Percentiles rank a stretch among this genome's conserved stretches.
These are phyloP conservation scores for Microglena sp. DNA, from an alignment of 139 green algal species.

Conservation along the genomic window DNA sequence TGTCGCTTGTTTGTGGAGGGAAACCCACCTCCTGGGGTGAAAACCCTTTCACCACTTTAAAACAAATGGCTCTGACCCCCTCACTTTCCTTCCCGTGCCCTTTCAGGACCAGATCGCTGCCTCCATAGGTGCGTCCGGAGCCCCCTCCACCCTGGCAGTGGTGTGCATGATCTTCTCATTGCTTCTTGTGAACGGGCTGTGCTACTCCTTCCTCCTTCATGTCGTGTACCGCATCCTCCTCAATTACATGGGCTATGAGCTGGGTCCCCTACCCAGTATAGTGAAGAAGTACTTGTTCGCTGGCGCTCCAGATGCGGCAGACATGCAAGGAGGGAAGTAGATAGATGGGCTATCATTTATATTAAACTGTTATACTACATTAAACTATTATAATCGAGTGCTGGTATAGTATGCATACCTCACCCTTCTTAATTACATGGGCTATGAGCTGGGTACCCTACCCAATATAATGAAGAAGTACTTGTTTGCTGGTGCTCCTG, in stretches of 20 bases:
- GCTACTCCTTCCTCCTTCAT: conserved; percentile 63
- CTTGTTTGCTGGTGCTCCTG: conserved; percentile 35
- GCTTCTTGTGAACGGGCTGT: conserved; percentile 53
- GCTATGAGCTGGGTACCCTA: conserved; percentile 35
- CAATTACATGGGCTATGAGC: conserved; percentile 36
- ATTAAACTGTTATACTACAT: no score
- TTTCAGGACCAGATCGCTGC: conserved; percentile 54
- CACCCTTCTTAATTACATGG: no score
- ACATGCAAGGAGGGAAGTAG: no score
- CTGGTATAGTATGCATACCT: no score
- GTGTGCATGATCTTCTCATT: conserved; percentile 41
- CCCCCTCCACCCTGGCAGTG: conserved; percentile 41
- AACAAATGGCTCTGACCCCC: background rate
- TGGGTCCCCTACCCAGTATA: conserved; percentile 34
- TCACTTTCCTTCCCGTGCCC: background rate
- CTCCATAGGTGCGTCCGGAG: conserved; percentile 36
- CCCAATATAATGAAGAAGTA: conserved; percentile 34
- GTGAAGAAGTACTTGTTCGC: conserved; percentile 37
- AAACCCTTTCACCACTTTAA: no score
- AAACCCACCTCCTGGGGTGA: no score
- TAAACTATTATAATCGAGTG: no score
- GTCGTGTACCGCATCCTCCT: conserved; percentile 62
- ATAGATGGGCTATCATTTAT: no score
- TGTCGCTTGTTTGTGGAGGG: no score
- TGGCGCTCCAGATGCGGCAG: conserved; percentile 7